Evolutionary conservation across 2,329 filamentous ascomycete species (phyloP), one percentile per base, ranked within the genome.

Genomic region (Phoma sp.): DNA sequence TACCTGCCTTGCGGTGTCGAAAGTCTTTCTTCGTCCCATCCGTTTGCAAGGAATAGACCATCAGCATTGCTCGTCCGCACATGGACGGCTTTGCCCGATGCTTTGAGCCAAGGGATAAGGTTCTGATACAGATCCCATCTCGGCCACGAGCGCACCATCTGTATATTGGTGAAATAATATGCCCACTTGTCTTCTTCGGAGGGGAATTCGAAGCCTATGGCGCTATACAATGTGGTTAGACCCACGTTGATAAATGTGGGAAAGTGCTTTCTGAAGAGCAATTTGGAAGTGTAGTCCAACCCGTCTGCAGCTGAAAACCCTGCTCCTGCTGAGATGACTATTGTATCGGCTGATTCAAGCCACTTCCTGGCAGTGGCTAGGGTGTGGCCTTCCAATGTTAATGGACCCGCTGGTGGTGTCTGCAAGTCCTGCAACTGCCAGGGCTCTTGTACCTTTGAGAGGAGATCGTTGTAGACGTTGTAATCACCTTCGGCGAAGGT

Each of bases 21-120:
- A 2, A 73, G 46, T 7, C 46, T 55, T 10, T 59, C 59, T 4
- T 56, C 49, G 0, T 48, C 25, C 59, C 70, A 70, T 0, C 68
- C 69, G 30, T 72, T 66, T 1, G 60, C 59, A 12, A 67, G 23
- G 36, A 74, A 75, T 3, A 74, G 53, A 2, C 70, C 65, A 32
- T 75, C 72, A 2, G 69, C 71, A 43, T 75, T 75, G 2, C 66
- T 69, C 1, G 73, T 75, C 7, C 72, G 64, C 11, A 75, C 51
- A 26, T 69, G 69, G 7, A 57, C 57, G 7, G 61, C 52, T 10
- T 61, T 55, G 7, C 52, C 50, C 12, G 53, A 66, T 2, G 34
- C 47, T 7, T 59, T 42, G 14, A 64, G 46, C 54, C 61, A 61
- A 2, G 49, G 32, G 10, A 62, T 40, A 4, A 62, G 59, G 26